Conservation (phyloP, 192 early-diverging fungal species). For the Rhizoclosmatium sp. region DNA sequence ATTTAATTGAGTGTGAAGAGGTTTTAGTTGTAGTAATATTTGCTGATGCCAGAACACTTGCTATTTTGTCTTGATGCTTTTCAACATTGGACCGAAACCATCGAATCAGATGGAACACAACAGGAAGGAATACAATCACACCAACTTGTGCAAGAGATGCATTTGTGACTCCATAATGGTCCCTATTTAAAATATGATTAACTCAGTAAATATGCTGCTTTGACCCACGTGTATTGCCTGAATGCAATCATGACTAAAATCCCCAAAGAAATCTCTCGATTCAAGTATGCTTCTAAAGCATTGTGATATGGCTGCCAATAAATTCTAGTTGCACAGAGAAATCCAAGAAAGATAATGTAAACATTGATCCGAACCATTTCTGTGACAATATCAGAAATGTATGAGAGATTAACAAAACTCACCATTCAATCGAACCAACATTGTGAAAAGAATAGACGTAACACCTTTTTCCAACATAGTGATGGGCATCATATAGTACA, state of each 20-base stretch:
- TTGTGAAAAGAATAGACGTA: conserved; percentile 30
- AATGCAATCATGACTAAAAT: conserved; percentile 34
- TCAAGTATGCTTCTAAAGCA: conserved; percentile 34
- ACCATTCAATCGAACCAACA: conserved; percentile 23
- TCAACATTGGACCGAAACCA: conserved; percentile 19
- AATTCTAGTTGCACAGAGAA: conserved; percentile 26
- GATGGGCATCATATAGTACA: conserved; percentile 28
- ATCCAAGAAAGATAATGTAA: conserved; percentile 23
- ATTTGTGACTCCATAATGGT: conserved; percentile 11
- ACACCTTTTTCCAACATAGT: conserved; percentile 39
- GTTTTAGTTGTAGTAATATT: background rate
- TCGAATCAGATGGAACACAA: conserved; percentile 22
- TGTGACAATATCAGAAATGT: background rate
- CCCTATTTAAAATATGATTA: no score
- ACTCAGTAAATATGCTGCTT: no score
- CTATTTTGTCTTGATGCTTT: conserved; percentile 18
- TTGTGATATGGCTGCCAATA: conserved; percentile 33
- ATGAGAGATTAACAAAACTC: background rate
- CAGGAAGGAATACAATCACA: conserved; percentile 17
- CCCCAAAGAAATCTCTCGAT: conserved; percentile 29
- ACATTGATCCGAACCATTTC: conserved; percentile 21
- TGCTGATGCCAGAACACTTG: background rate
- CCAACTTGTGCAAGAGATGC: conserved; percentile 6
- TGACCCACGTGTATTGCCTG: conserved; percentile 4
- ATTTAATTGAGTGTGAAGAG: background rate